Evolutionary conservation across 139 green algal genomes (phyloP), one percentile per base, ranked within the genome.

Genomic region (Volvox africanus): DNA sequence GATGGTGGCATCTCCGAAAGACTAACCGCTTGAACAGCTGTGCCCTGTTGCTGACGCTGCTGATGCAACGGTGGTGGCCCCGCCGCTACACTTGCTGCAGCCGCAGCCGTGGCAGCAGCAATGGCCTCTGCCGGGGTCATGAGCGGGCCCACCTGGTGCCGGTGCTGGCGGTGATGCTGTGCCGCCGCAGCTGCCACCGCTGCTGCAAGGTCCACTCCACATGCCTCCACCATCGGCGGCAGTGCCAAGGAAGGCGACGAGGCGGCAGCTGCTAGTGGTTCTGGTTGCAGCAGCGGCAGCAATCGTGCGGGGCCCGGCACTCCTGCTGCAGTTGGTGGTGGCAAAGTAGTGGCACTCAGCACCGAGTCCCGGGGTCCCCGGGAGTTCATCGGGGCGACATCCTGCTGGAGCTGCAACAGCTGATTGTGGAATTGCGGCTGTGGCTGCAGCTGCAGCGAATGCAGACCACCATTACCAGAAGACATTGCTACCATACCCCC

Each of bases 161-260:
- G 32, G 75, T 81, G 75, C 75, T 81, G 75, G 20, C 75, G 80
- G 80, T 86, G 80, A n/a, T 86, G 80, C 32, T 86, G 80, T n/a
- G 50, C 50, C 55, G 80, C 80, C 44, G 80, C 80, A 28, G 80
- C 80, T 30, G 80, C 80, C 17, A 86, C 44, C 22, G 80, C 80
- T n/a, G 80, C 80, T 30, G 80, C 80, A 14, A 86, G 55, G 1
- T 86, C 32, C 50, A 86, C 28, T 0, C 24, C 71, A 26, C 32
- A 86, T 28, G 55, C 61, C 12, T 86, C 80, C 2, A 71, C 44
- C 22, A 61, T 24, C 28, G 50, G 24, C 28, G n/a, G 80, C 80
- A 21, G 71, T 30, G 71, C 26, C 71, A 30, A 30, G 26, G 71
- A 79, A n/a, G 71, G 71, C 20, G 26, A 1, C 2, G 24, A 18